Base-by-base conservation (phyloP, 1,284 basidiomycete species). In the Puccinia coronata region DNA sequence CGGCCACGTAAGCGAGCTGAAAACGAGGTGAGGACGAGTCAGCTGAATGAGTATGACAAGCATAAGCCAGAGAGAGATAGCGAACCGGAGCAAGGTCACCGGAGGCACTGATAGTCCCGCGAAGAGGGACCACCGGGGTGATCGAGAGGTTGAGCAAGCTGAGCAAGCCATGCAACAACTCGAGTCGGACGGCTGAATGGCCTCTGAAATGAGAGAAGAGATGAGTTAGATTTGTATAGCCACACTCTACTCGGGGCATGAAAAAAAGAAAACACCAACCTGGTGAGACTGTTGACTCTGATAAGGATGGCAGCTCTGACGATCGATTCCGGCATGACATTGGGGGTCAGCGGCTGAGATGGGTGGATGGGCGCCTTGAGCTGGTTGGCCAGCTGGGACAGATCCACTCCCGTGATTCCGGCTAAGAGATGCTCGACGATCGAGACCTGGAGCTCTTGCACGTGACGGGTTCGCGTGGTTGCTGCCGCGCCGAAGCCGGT, bases 231-330 rank as follows among this genome's bases (percentile, higher is more conserved):
- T 53, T 51, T 11, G 31, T 28, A 67, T 43, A 3, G 2, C 36
- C n/a, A 31, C 3, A 55, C 25, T 20, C 25, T 8, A 16, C 20
- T 28, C 14, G 3, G 23, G 49, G 49, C 23, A 36, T 20, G 23
- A 39, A 16, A 16, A 23, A 43, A 43, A 23, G 3, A 43, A 43
- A 23, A 2, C 43, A 49, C 79, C 23, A 72, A 84, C 81, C 93
- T 90, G 77, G 93, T 90, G 74, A 94, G 90, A 2, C 92, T 93
- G 87, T 95, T 95, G 88, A 93, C 91, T 83, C 94, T 92, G 83
- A 96, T 89, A 14, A 94, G 87, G 83, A 95, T 94, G 1, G 94
- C 93, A 18, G 92, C 94, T 70, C 93, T 91, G n/a, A 94, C 93
- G 92, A 93, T 95, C 4, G 92, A 88, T 83, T 93, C 91, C 18